phyloP scores from a whole-genome alignment of 768 basidiomycete genomes.

The Boletellus ananiceps region DNA sequence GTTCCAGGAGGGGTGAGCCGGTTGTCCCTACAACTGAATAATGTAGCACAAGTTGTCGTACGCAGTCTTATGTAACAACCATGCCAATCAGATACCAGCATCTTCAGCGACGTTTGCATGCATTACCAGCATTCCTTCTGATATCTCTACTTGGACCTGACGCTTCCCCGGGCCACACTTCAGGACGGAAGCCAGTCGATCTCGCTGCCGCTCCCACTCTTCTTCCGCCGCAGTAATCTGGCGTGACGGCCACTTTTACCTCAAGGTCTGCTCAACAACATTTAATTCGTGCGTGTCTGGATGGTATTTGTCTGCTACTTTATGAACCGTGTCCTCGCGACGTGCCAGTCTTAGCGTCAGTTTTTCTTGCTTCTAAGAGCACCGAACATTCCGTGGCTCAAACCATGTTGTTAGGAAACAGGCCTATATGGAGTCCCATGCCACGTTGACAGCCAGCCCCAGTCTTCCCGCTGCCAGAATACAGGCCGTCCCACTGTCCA shows the following conservation, averaged over 20 bases:
- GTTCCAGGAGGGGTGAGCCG: too few species aligned
- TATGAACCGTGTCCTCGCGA: not conserved
- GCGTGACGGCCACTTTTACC: not conserved
- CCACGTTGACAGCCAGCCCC: not conserved
- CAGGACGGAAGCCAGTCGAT: too few species aligned
- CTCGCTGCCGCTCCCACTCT: too few species aligned
- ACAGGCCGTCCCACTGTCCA: slow-evolving; percentile 8
- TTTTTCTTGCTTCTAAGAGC: not conserved
- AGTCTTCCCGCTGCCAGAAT: not conserved
- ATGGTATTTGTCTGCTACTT: not conserved
- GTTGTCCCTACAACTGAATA: too few species aligned
- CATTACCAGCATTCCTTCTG: too few species aligned
- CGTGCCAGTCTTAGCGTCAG: not conserved
- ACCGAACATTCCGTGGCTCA: not conserved
- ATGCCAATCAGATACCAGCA: too few species aligned
- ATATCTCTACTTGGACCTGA: too few species aligned
- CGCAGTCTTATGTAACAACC: too few species aligned
- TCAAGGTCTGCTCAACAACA: not conserved
- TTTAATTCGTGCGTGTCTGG: slow-evolving; percentile 3
- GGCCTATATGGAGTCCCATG: slow-evolving; percentile 14
- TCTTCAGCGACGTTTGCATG: too few species aligned
- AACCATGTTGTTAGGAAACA: not conserved
- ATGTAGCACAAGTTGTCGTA: too few species aligned
- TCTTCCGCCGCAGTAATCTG: not conserved
- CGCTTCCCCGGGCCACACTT: too few species aligned